Conservation (phyloP, 176 grass and related monocot species). For the Raddia guianensis region DNA sequence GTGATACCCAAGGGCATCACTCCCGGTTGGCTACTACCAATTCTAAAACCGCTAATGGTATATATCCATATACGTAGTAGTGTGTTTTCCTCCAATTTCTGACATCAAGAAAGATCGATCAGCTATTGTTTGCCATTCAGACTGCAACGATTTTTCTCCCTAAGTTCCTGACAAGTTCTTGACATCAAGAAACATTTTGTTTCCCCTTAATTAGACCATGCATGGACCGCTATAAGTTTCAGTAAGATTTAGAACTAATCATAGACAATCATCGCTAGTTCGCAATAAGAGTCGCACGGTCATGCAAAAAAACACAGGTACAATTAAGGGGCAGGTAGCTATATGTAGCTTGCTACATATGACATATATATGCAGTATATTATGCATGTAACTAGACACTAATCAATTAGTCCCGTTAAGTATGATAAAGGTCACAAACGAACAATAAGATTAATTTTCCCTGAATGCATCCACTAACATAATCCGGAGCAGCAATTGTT, state of each 20-base stretch:
- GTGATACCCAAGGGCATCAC: too few species aligned
- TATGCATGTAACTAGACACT: conserved; percentile 1
- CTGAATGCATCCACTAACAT: neutral
- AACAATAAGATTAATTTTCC: too few species aligned
- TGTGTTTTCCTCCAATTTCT: too few species aligned
- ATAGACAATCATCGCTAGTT: conserved; percentile 7
- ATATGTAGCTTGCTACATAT: neutral
- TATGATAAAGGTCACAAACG: too few species aligned
- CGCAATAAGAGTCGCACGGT: neutral
- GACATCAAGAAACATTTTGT: neutral
- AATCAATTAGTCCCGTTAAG: neutral
- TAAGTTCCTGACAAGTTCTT: too few species aligned
- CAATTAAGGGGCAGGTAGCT: conserved; percentile 30
- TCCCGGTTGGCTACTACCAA: too few species aligned
- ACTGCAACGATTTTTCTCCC: too few species aligned
- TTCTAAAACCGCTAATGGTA: too few species aligned
- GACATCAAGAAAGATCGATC: too few species aligned
- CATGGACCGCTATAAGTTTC: neutral
- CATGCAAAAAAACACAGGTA: neutral
- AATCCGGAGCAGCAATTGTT: conserved; percentile 55
- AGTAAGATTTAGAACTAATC: neutral
- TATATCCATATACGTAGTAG: too few species aligned
- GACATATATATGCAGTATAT: neutral
- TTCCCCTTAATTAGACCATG: neutral
- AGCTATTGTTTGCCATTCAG: too few species aligned